Base-by-base conservation (phyloP, 1,284 basidiomycete genomes). In the Trichosporon coremiiforme region DNA sequence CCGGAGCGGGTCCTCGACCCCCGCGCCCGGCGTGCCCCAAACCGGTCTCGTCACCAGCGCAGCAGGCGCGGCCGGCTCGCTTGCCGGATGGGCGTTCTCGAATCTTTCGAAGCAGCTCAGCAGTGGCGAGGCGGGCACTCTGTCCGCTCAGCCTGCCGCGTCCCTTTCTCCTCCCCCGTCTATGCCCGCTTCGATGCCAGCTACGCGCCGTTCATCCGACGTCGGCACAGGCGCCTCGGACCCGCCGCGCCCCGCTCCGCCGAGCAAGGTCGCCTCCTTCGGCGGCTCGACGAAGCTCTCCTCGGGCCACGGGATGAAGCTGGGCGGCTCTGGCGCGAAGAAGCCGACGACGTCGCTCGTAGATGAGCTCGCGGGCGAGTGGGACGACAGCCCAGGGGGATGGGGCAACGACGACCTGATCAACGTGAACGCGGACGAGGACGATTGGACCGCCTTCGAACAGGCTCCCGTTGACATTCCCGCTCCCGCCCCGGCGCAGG, bases 81-180 rank as follows among this genome's bases (percentile, higher is more conserved):
- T 97, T 7, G 95, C 95, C 10, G 93, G 94, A 6, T 97, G 95
- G 95, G 95, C 95, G 0, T 93, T 96, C 70, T 91, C 93, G 4
- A 93, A 91, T 0, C 79, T 97, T 0, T 89, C 90, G 38, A 93
- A 89, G 82, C 91, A 92, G 89, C 87, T 94, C 63, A 87, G 88
- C 7, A 85, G 89, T 47, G 85, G 88, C 4, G 93, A 95, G 75
- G 81, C 92, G 69, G 90, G 92, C 62, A 86, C 86, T 1, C 90
- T 92, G 75, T 79, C 80, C 78, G 85, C 57, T n/a, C 74, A 77
- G 17, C 68, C 80, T 15, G 55, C 41, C 45, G 29, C 25, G 75
- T 75, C 50, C 33, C 53, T 31, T 20, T 35, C 63, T 68, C 76
- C 57, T 22, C 35, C 68, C 12, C 45, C 65, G 4, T 66, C 60